Conservation (phyloP, 2,329 filamentous ascomycete genomes). For the Rutstroemia sydowiana region DNA sequence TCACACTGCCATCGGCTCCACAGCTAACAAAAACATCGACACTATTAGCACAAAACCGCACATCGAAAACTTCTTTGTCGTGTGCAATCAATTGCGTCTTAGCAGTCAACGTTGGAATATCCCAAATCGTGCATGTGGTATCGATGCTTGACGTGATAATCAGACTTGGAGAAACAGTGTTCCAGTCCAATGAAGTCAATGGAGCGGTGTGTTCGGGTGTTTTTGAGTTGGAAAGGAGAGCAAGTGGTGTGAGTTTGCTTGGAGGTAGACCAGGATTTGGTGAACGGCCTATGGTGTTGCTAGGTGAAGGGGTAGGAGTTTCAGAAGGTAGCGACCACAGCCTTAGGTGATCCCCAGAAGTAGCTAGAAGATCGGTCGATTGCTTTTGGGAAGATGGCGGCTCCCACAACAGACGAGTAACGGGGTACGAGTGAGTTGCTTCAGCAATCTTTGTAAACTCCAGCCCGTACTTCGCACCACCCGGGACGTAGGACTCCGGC, state of each 20-base stretch:
- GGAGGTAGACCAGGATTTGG: slow-evolving; percentile 52
- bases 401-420: slow-evolving; percentile 92
- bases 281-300: slow-evolving; percentile 63
- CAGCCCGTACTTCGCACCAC: slow-evolving; percentile 65
- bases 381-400: slow-evolving; percentile 92
- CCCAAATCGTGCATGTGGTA: slow-evolving; percentile 98
- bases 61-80: slow-evolving; percentile 98
- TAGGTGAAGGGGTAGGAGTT: slow-evolving; percentile 42
- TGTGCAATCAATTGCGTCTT: slow-evolving; percentile 98
- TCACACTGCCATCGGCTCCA: slow-evolving; percentile 91
- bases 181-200: slow-evolving; percentile 95
- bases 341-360: slow-evolving; percentile 87
- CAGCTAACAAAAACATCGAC: slow-evolving; percentile 99
- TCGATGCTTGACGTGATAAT: slow-evolving; percentile 99
- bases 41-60: slow-evolving; percentile 94
- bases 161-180: slow-evolving; percentile 88
- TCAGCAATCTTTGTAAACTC: slow-evolving; percentile 93
- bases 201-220: slow-evolving; percentile 97
- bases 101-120: slow-evolving; percentile 93
- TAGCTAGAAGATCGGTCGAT: slow-evolving; percentile 88
- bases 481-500: slow-evolving; percentile 60
- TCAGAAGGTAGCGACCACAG: slow-evolving; percentile 85
- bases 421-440: slow-evolving; percentile 95
- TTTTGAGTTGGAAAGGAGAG: slow-evolving; percentile 93
- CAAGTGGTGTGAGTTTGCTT: slow-evolving; percentile 83